Conservation (phyloP, 352 stramenopile genomes). For the Phytophthora pistaciae region DNA sequence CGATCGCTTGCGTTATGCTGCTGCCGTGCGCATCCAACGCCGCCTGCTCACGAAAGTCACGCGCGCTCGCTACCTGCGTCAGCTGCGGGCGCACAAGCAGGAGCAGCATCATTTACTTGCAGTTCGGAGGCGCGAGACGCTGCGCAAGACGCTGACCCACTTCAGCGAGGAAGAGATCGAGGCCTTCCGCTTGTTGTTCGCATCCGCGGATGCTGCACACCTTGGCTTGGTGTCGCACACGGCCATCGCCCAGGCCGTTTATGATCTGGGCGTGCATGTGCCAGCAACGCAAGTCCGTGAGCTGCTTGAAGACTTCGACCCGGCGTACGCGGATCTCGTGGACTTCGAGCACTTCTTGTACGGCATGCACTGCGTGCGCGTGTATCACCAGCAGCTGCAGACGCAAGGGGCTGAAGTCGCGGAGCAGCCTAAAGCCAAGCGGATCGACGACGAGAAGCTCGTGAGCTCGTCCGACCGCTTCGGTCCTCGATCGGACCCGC, state of each 20-base stretch:
- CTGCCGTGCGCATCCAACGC: constrained; percentile 72
- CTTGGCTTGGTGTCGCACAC: constrained; percentile 73
- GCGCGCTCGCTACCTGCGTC: constrained; percentile 58
- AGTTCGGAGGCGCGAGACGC: constrained; percentile 42
- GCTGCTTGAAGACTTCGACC: constrained; percentile 64
- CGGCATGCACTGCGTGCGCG: constrained; percentile 79
- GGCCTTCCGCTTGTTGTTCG: constrained; percentile 74
- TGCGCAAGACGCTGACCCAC: constrained; percentile 63
- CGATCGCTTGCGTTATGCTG: constrained; percentile 74
- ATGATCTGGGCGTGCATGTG: constrained; percentile 75
- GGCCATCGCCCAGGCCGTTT: constrained; percentile 77
- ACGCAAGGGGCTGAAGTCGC: constrained; percentile 1
- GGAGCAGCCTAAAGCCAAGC: constrained; percentile 7
- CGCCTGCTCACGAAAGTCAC: constrained; percentile 64
- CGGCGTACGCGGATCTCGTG: constrained; percentile 78
- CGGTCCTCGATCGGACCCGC: constrained; percentile 57
- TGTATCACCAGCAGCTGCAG: constrained; percentile 73
- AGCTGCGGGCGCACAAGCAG: constrained; percentile 52
- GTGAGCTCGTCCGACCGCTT: constrained; percentile 70
- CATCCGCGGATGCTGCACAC: constrained; percentile 63
- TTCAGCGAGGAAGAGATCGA: constrained; percentile 76
- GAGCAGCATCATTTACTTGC: constrained; percentile 49
- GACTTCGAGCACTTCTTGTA: constrained; percentile 88
- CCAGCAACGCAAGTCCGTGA: constrained; percentile 51
- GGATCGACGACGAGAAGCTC: constrained; percentile 25